These are phyloP conservation scores for Cystobasidiaceae sp. DNA, from an alignment of 1,284 basidiomycete genomes.

Conservation along the genomic window DNA sequence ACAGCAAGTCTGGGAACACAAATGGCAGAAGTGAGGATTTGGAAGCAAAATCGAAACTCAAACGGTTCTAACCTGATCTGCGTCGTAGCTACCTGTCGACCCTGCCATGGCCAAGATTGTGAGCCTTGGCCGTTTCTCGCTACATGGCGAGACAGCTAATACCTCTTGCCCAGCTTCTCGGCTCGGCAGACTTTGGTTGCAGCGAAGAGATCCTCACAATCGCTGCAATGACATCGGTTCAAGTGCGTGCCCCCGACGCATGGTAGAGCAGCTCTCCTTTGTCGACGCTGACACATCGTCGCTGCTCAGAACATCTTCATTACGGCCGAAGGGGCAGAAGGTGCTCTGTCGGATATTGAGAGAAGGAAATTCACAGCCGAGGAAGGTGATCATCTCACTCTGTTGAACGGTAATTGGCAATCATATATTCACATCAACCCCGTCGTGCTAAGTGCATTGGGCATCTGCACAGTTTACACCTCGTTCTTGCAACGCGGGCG, in stretches of 20 bases:
- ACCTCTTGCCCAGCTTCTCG: slow-evolving; percentile 61
- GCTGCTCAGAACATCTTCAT: slow-evolving; percentile 70
- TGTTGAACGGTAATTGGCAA: slow-evolving; percentile 66
- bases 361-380: slow-evolving; percentile 91
- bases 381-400: slow-evolving; percentile 91
- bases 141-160: not conserved
- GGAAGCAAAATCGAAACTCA: slow-evolving; percentile 32
- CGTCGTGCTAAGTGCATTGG: not conserved
- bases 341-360: slow-evolving; percentile 79
- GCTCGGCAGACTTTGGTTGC: slow-evolving; percentile 73
- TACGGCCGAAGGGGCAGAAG: slow-evolving; percentile 74
- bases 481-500: slow-evolving; percentile 70
- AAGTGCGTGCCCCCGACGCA: slow-evolving; percentile 52
- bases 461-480: slow-evolving; percentile 64
- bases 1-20: slow-evolving; percentile 52
- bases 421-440: too few species aligned
- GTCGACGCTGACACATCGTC: not conserved
- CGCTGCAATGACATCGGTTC: slow-evolving; percentile 87
- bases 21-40: slow-evolving; percentile 52
- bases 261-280: not conserved
- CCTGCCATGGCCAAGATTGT: slow-evolving; percentile 57
- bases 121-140: slow-evolving; percentile 37
- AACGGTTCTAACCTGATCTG: not conserved
- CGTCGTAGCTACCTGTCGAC: slow-evolving; percentile 47
- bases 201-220: slow-evolving; percentile 92